Evolutionary conservation across 2,329 filamentous ascomycete species (phyloP).

Genomic region (Helminthosporium solani): DNA sequence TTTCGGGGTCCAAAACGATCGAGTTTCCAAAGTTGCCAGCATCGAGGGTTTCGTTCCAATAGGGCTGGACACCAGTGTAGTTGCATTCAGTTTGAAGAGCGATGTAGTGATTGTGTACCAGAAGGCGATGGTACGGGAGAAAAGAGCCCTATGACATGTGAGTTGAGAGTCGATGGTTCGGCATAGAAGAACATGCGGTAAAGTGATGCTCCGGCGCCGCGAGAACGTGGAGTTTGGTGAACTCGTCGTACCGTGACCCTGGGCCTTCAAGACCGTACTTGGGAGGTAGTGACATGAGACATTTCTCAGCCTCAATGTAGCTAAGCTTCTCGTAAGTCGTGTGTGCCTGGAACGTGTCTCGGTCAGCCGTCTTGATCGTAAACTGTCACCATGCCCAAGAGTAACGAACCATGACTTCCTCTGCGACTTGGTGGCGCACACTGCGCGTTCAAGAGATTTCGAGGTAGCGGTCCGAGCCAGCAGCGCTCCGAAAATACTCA

Average conservation of each 20-base stretch:
- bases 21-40: constrained; percentile 17
- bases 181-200: not conserved
- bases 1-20: constrained; percentile 13
- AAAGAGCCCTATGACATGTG: constrained; percentile 20
- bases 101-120: constrained; percentile 34
- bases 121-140: constrained; percentile 42
- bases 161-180: not conserved
- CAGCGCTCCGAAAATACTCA: constrained; percentile 1
- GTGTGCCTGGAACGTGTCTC: constrained; percentile 4
- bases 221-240: constrained; percentile 2
- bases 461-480: not conserved
- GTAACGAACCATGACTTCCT: constrained; percentile 3
- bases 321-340: constrained; percentile 2
- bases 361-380: not conserved
- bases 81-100: constrained; percentile 33
- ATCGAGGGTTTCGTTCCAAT: constrained; percentile 24
- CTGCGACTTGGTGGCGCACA: constrained; percentile 1
- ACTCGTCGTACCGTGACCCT: constrained; percentile 3
- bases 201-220: not conserved
- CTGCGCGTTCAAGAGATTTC: not conserved
- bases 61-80: constrained; percentile 36
- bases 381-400: not conserved
- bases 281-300: constrained; percentile 5
- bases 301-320: constrained; percentile 9
- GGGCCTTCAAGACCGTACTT: constrained; percentile 1